A percentile compares a stretch with the other conserved stretches of the same genome.
phyloP scores from a whole-genome alignment of 768 basidiomycete species.

The Panaeolus cyanescens region DNA sequence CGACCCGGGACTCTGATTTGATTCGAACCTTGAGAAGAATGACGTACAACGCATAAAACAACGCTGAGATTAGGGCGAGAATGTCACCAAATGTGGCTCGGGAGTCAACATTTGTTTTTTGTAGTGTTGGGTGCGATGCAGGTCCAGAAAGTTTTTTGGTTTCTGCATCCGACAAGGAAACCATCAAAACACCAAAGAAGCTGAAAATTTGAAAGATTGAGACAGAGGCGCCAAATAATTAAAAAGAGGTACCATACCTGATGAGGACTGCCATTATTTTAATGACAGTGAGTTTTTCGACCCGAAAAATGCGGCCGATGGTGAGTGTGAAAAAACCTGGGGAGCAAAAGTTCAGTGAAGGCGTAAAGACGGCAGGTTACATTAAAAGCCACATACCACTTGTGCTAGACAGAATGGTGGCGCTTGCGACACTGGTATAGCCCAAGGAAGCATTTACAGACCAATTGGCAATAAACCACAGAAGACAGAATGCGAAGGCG shows the following conservation, averaged over 20 bases:
- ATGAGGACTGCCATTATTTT: conserved; percentile 79
- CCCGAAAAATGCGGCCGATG: conserved; percentile 78
- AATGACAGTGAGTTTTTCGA: conserved; percentile 72
- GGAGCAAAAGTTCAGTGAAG: background rate
- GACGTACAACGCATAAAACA: conserved; percentile 89
- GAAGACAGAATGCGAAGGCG: conserved; percentile 77
- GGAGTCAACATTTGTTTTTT: conserved; percentile 15
- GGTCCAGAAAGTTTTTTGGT: conserved; percentile 25
- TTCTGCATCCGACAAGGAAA: conserved; percentile 82
- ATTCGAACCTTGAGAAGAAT: conserved; percentile 89
- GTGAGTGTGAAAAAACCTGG: conserved; percentile 92
- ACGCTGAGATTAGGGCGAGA: conserved; percentile 83
- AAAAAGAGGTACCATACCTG: conserved; percentile 51
- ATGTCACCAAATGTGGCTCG: conserved; percentile 71
- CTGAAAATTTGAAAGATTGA: conserved; percentile 11
- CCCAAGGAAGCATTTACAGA: conserved; percentile 79
- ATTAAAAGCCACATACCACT: conserved; percentile 59
- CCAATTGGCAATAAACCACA: conserved; percentile 98
- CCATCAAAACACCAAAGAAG: conserved; percentile 78
- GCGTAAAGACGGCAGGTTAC: background rate
- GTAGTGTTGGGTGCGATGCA: conserved; percentile 17
- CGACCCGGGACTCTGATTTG: conserved; percentile 75
- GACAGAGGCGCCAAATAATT: background rate
- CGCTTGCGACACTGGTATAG: conserved; percentile 92
- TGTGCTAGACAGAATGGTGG: conserved; percentile 86